Conservation (phyloP, 768 basidiomycete genomes). For the Lactarius hatsudake region DNA sequence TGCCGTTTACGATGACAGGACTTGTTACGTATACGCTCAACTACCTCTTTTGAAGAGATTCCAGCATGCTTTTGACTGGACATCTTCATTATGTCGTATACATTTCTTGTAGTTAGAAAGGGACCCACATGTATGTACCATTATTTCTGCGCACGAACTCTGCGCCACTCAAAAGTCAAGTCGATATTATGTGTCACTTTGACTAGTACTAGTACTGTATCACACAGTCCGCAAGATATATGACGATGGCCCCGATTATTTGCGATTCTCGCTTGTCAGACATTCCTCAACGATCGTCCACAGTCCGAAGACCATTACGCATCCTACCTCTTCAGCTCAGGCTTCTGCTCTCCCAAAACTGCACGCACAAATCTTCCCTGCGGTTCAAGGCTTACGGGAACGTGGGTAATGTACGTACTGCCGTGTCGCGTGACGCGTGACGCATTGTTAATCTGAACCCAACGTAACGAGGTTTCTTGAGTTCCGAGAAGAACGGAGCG, state of each 20-base stretch:
- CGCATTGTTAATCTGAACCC: not conserved
- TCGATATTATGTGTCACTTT: not conserved
- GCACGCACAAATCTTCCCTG: not conserved
- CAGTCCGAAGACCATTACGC: not conserved
- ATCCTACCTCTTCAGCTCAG: not conserved
- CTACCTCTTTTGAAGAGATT: conserved; percentile 19
- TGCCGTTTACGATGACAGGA: conserved; percentile 27
- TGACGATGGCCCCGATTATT: not conserved
- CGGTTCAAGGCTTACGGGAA: not conserved
- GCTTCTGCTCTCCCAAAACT: not conserved
- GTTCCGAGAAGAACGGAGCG: not conserved
- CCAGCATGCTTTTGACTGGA: not conserved
- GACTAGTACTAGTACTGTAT: not conserved
- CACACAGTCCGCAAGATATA: not conserved
- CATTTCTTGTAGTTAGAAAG: not conserved
- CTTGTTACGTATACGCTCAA: conserved; percentile 24
- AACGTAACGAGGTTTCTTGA: not conserved
- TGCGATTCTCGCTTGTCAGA: no score
- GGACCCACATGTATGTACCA: not conserved
- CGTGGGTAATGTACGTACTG: no score
- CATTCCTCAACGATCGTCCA: not conserved
- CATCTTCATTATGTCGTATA: not conserved
- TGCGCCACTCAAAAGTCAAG: not conserved
- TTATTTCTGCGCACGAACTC: not conserved
- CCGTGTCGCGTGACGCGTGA: not conserved